These are phyloP conservation scores for Diplotaxis tenuifolia DNA, from an alignment of 345 rosid genomes.

Conservation along the genomic window DNA sequence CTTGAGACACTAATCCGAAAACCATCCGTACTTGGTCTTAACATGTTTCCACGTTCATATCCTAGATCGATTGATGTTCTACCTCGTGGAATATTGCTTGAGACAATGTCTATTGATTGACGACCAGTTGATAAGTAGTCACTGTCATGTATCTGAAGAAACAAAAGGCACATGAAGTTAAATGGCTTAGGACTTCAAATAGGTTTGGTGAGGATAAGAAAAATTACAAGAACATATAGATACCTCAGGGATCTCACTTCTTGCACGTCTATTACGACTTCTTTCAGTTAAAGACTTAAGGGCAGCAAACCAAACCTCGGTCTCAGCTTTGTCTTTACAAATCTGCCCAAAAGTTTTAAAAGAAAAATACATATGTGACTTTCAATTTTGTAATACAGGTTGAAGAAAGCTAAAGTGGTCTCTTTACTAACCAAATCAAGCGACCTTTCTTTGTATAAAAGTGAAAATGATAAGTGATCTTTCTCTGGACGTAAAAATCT, in stretches of 20 bases:
- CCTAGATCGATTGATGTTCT: slow-evolving; percentile 62
- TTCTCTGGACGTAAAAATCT: slow-evolving; percentile 93
- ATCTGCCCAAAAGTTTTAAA: slow-evolving; percentile 50
- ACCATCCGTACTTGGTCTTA: slow-evolving; percentile 87
- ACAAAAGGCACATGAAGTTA: background rate
- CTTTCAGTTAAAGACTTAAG: slow-evolving; percentile 63
- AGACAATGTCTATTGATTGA: slow-evolving; percentile 48
- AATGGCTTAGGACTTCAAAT: background rate
- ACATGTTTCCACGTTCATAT: slow-evolving; percentile 78
- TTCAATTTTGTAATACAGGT: background rate
- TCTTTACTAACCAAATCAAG: slow-evolving; percentile 82
- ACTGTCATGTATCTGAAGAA: slow-evolving; percentile 52
- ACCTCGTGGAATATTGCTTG: slow-evolving; percentile 47
- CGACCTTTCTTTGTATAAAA: slow-evolving; percentile 86
- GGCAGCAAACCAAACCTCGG: slow-evolving; percentile 85
- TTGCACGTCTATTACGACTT: slow-evolving; percentile 50
- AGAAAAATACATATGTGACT: background rate
- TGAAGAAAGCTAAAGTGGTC: background rate
- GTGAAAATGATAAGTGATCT: slow-evolving; percentile 92
- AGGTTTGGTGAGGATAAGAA: background rate
- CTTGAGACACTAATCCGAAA: slow-evolving; percentile 93
- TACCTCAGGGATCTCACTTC: slow-evolving; percentile 74
- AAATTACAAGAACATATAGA: slow-evolving; percentile 30
- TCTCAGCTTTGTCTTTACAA: slow-evolving; percentile 94
- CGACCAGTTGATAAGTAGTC: slow-evolving; percentile 48